Percentiles rank a stretch among this genome's conserved stretches.
Evolutionary conservation across 768 basidiomycete genomes (phyloP).

Genomic region (Lactifluus piperatus): DNA sequence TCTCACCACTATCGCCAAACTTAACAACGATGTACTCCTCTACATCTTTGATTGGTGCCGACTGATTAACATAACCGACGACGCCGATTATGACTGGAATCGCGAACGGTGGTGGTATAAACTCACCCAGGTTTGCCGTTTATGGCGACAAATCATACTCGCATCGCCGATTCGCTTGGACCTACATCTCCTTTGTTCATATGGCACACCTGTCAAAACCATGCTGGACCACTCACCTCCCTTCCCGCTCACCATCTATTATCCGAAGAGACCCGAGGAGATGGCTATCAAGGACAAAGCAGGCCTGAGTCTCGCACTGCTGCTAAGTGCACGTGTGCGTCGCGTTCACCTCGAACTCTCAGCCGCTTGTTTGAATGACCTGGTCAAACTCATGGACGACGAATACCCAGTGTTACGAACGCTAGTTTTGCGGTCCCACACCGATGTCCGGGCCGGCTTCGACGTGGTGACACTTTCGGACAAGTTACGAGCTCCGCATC

Average conservation of each 20-base stretch:
- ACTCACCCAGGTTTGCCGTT: neutral
- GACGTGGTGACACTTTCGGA: neutral
- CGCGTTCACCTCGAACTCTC: neutral
- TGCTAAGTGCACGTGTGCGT: neutral
- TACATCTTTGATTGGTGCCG: neutral
- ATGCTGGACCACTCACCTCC: neutral
- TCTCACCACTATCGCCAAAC: neutral
- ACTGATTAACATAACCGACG: neutral
- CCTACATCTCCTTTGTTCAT: neutral
- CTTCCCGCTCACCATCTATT: conserved; percentile 5
- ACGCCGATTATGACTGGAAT: neutral
- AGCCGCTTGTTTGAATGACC: neutral
- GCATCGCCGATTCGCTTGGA: neutral
- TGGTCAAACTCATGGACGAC: neutral
- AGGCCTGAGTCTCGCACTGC: neutral
- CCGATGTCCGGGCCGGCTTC: neutral
- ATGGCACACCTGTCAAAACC: neutral
- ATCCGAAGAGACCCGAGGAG: neutral
- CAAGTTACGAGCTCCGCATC: neutral
- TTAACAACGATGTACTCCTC: conserved; percentile 1
- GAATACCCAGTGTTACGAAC: neutral
- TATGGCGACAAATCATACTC: conserved; percentile 1
- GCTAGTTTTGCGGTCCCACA: neutral
- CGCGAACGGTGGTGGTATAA: conserved; percentile 10
- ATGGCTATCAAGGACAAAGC: neutral